These are phyloP conservation scores for Dorcoceras hygrometricum DNA, from an alignment of 257 asterid genomes.

Conservation along the genomic window DNA sequence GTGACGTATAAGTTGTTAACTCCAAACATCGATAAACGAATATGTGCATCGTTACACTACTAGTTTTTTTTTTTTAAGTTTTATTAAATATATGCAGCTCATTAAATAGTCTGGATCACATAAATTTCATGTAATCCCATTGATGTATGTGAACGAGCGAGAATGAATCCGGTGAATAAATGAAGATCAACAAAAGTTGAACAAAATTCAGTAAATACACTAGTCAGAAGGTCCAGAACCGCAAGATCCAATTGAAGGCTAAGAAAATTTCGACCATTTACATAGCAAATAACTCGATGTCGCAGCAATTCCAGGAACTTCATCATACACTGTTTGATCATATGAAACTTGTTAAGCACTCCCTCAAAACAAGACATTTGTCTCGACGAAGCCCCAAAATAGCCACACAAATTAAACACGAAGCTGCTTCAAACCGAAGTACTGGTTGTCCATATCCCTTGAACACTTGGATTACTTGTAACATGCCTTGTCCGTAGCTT, in stretches of 20 bases:
- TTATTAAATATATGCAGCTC: too few species aligned
- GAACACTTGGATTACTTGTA: slow-evolving; percentile 73
- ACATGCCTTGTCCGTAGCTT: slow-evolving; percentile 76
- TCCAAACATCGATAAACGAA: too few species aligned
- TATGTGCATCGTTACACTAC: too few species aligned
- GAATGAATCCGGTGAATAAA: background rate
- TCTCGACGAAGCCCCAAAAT: too few species aligned
- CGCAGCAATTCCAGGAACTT: background rate
- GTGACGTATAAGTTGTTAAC: too few species aligned
- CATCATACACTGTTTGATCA: too few species aligned
- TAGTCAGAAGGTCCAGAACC: background rate
- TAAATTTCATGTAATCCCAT: background rate
- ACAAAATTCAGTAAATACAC: background rate
- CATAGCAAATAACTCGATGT: too few species aligned
- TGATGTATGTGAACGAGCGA: background rate
- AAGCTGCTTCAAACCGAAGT: background rate
- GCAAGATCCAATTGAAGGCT: background rate
- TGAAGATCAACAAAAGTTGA: background rate
- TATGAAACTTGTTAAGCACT: background rate
- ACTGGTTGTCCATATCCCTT: slow-evolving; percentile 80
- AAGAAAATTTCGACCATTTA: too few species aligned
- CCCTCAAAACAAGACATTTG: background rate
- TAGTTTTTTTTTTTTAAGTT: too few species aligned
- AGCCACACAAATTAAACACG: background rate
- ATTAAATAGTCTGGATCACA: too few species aligned